A percentile compares a stretch with the other conserved stretches of the same genome.
phyloP scores from a whole-genome alignment of 2,329 filamentous ascomycete species.

The Lanzia echinophila region DNA sequence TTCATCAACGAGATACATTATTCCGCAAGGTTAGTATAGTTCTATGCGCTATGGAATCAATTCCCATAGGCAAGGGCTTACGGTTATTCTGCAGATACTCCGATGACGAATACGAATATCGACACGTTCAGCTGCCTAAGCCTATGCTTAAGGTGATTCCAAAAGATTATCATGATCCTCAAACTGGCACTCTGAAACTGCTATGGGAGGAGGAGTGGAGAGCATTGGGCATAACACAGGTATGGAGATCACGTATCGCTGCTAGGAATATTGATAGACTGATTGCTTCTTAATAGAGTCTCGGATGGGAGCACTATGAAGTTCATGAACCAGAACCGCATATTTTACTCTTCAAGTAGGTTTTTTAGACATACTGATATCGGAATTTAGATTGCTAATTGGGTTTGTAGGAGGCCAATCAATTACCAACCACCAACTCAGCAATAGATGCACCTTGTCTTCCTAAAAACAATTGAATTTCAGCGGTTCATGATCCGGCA shows the following conservation, averaged over 20 bases:
- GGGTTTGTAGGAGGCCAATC: constrained; percentile 26
- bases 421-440: constrained; percentile 21
- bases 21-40: constrained; percentile 65
- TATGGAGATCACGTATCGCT: constrained; percentile 33
- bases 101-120: constrained; percentile 90
- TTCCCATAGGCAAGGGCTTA: constrained; percentile 10
- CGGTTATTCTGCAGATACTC: constrained; percentile 61
- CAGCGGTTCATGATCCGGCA: constrained; percentile 22
- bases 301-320: constrained; percentile 99
- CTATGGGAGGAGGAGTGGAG: constrained; percentile 99
- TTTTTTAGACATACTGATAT: constrained; percentile 16
- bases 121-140: constrained; percentile 95
- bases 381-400: constrained; percentile 11
- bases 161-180: constrained; percentile 83
- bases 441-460: constrained; percentile 13
- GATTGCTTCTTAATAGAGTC: constrained; percentile 53
- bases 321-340: constrained; percentile 98
- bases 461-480: constrained; percentile 18
- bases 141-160: constrained; percentile 97
- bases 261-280: neutral
- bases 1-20: constrained; percentile 94
- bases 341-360: constrained; percentile 97
- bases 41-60: neutral
- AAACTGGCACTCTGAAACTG: constrained; percentile 88
- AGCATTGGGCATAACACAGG: constrained; percentile 93